A percentile compares a stretch with the other conserved stretches of the same genome.
phyloP scores from a whole-genome alignment of 306 rosid genomes.

The Castanea crenata region DNA sequence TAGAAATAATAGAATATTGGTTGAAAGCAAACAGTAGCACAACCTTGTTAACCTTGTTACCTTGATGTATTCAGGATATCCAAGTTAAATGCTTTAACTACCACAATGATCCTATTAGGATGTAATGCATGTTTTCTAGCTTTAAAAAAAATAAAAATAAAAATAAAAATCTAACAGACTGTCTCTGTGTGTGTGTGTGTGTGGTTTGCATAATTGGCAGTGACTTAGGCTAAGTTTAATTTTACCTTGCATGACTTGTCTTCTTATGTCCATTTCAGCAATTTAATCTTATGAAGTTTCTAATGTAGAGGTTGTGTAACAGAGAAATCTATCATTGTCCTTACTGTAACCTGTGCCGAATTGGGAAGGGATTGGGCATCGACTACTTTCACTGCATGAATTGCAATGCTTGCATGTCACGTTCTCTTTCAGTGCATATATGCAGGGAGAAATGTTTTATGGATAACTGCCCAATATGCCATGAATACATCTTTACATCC shows the following conservation, averaged over 20 bases:
- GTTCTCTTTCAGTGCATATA: constrained; percentile 57
- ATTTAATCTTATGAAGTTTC: constrained; percentile 23
- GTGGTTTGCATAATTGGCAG: not conserved
- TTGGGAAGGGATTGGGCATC: constrained; percentile 92
- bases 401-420: constrained; percentile 95
- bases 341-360: constrained; percentile 88
- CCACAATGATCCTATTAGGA: not conserved
- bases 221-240: not conserved
- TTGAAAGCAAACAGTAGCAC: not conserved
- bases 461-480: constrained; percentile 94
- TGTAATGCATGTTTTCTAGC: not conserved
- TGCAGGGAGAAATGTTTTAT: constrained; percentile 87
- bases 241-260: constrained; percentile 10
- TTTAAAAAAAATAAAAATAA: not conserved
- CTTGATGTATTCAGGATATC: not conserved
- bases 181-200: too few species aligned
- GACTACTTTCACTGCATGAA: constrained; percentile 96
- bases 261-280: constrained; percentile 6
- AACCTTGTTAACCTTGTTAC: not conserved
- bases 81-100: not conserved
- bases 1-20: not conserved
- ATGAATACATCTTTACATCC: constrained; percentile 87
- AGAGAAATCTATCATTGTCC: constrained; percentile 98
- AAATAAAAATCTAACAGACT: not conserved
- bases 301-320: constrained; percentile 34